Conservation (phyloP, 768 basidiomycete species). For the Saitozyma sp. region DNA sequence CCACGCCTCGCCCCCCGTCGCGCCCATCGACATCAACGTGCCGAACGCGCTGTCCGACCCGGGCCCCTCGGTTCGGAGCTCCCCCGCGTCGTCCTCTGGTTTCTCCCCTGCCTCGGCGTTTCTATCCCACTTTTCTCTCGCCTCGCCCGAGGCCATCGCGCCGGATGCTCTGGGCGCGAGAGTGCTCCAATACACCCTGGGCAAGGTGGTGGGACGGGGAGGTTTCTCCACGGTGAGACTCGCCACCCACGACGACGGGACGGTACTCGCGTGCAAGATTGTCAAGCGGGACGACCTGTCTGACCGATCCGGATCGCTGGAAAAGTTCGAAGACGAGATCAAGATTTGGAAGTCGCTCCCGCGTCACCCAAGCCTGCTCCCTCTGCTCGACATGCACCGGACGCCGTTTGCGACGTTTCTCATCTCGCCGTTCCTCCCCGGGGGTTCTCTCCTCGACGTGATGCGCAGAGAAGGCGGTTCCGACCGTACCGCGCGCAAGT, state of each 20-base stretch:
- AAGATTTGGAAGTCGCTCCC: slow-evolving; percentile 42
- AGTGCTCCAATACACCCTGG: slow-evolving; percentile 73
- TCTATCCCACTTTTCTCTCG: slow-evolving; percentile 45
- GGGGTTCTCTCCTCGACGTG: slow-evolving; percentile 51
- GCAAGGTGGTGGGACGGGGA: slow-evolving; percentile 72
- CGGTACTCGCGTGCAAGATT: slow-evolving; percentile 79
- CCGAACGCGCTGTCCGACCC: slow-evolving; percentile 25
- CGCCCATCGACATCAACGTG: slow-evolving; percentile 2
- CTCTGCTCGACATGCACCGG: slow-evolving; percentile 45
- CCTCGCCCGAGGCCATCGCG: slow-evolving; percentile 25
- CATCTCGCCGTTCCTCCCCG: slow-evolving; percentile 47
- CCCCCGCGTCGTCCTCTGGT: slow-evolving; percentile 22
- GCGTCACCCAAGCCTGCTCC: slow-evolving; percentile 44
- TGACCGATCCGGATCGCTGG: slow-evolving; percentile 49
- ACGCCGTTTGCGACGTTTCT: slow-evolving; percentile 47
- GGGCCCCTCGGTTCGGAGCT: slow-evolving; percentile 12
- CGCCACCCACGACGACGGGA: slow-evolving; percentile 66
- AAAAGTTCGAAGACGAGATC: slow-evolving; percentile 52
- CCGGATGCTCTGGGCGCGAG: slow-evolving; percentile 67
- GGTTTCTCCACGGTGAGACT: slow-evolving; percentile 77
- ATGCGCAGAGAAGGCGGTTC: slow-evolving; percentile 45
- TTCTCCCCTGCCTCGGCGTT: slow-evolving; percentile 53
- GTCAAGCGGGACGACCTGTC: slow-evolving; percentile 56
- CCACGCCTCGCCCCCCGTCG: slow-evolving; percentile 25
- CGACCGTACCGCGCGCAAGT: slow-evolving; percentile 49